A percentile compares a stretch with the other conserved stretches of the same genome.
Evolutionary conservation across 345 rosid genomes (phyloP).

Genomic region (Linum tenue): DNA sequence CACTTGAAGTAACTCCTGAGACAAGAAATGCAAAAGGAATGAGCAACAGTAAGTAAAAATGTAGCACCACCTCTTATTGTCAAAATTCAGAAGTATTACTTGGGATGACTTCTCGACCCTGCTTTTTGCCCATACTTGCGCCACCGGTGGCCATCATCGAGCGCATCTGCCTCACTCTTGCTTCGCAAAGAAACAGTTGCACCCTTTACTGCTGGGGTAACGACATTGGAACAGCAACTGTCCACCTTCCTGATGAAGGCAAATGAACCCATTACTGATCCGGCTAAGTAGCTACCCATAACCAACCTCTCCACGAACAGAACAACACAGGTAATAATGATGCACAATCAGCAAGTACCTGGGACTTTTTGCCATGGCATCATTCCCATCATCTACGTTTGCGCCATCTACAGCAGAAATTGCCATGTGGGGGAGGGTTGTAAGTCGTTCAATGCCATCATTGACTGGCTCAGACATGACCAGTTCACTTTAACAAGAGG

Average conservation of each 20-base stretch:
- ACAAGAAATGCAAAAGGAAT: not conserved
- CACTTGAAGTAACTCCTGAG: not conserved
- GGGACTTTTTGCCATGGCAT: not conserved
- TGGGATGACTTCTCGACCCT: constrained; percentile 35
- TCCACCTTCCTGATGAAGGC: not conserved
- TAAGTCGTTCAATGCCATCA: not conserved
- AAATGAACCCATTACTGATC: not conserved
- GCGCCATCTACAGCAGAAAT: not conserved
- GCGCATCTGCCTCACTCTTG: constrained; percentile 38
- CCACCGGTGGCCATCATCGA: constrained; percentile 46
- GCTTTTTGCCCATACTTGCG: constrained; percentile 43
- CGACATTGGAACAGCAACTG: not conserved
- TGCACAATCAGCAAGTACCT: not conserved
- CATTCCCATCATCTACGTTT: not conserved
- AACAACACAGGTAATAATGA: not conserved
- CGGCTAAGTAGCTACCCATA: not conserved
- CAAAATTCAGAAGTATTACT: constrained; percentile 11
- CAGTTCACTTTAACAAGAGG: too few species aligned
- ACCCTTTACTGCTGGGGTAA: not conserved
- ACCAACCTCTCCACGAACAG: not conserved
- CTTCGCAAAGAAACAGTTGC: constrained; percentile 36
- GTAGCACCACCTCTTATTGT: not conserved
- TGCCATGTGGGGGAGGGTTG: not conserved
- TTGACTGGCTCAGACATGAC: too few species aligned
- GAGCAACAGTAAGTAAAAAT: not conserved